Percentiles rank a stretch among this genome's conserved stretches.
Evolutionary conservation across 1,139 yeast genomes (phyloP).

Genomic region (Saccharomycopsis hybrid): DNA sequence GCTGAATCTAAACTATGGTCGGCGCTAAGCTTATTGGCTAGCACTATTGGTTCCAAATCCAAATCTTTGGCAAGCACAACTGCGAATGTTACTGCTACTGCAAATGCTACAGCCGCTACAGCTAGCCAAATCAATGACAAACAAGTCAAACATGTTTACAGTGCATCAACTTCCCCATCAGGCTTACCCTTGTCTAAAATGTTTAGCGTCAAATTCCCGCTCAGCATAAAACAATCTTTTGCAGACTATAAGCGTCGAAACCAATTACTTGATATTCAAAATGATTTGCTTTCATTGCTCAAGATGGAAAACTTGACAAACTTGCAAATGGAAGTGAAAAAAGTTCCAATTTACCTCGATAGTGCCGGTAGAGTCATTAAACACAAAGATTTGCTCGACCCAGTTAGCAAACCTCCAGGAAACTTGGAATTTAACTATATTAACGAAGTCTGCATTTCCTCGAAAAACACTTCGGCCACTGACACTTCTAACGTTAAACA

Average conservation of each 20-base stretch:
- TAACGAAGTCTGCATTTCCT: conserved; percentile 58
- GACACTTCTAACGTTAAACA: conserved; percentile 39
- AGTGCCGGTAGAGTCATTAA: conserved; percentile 24
- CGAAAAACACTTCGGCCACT: conserved; percentile 29
- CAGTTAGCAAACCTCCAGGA: not conserved
- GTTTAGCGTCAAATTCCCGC: conserved; percentile 51
- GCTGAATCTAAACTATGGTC: too few species aligned
- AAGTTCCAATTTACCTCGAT: conserved; percentile 31
- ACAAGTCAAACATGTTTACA: conserved; percentile 3
- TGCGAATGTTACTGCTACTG: too few species aligned
- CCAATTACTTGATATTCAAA: conserved; percentile 43
- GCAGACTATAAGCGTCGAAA: conserved; percentile 41
- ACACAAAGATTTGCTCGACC: conserved; percentile 22
- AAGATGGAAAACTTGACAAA: conserved; percentile 31
- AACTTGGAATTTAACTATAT: conserved; percentile 31
- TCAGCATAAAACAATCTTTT: conserved; percentile 44
- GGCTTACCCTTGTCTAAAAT: conserved; percentile 52
- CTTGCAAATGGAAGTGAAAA: conserved; percentile 33
- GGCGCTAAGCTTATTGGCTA: too few species aligned
- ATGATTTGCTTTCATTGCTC: conserved; percentile 39
- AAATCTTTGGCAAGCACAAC: too few species aligned
- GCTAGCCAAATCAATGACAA: too few species aligned
- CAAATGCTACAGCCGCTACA: too few species aligned
- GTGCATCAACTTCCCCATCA: conserved; percentile 49
- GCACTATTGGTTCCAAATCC: too few species aligned